Evolutionary conservation across 2,329 filamentous ascomycete species (phyloP).

Genomic region (Colletotrichum sp.): DNA sequence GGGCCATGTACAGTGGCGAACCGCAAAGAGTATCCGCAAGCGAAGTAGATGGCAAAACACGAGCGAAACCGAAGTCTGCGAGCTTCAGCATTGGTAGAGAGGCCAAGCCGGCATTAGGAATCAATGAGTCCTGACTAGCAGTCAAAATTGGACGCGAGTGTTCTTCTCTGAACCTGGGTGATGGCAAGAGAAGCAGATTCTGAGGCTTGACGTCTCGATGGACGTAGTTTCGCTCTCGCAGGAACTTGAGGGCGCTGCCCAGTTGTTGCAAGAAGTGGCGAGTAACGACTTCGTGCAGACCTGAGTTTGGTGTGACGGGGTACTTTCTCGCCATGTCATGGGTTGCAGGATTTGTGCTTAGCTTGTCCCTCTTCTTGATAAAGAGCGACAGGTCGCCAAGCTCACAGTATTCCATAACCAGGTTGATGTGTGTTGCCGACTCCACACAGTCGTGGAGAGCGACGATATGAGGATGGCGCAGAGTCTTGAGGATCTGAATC

Average conservation of each 20-base stretch:
- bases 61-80: conserved; percentile 97
- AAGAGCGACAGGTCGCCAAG: conserved; percentile 93
- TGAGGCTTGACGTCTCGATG: conserved; percentile 98
- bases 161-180: conserved; percentile 71
- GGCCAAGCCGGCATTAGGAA: conserved; percentile 79
- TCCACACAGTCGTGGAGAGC: conserved; percentile 95
- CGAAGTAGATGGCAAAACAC: conserved; percentile 87
- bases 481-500: conserved; percentile 91
- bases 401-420: conserved; percentile 99
- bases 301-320: conserved; percentile 80
- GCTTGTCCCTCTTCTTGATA: conserved; percentile 89
- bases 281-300: conserved; percentile 95
- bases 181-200: conserved; percentile 89
- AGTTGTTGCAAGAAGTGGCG: conserved; percentile 97
- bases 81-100: conserved; percentile 96
- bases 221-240: conserved; percentile 84
- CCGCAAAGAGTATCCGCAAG: conserved; percentile 96
- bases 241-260: conserved; percentile 86
- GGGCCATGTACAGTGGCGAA: conserved; percentile 97
- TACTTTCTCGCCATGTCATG: conserved; percentile 94
- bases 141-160: conserved; percentile 73
- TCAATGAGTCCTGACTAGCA: conserved; percentile 79
- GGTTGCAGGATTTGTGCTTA: conserved; percentile 80
- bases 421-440: conserved; percentile 85
- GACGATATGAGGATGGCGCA: conserved; percentile 96